phyloP scores from a whole-genome alignment of 768 basidiomycete genomes.

The Tricholomella constricta region DNA sequence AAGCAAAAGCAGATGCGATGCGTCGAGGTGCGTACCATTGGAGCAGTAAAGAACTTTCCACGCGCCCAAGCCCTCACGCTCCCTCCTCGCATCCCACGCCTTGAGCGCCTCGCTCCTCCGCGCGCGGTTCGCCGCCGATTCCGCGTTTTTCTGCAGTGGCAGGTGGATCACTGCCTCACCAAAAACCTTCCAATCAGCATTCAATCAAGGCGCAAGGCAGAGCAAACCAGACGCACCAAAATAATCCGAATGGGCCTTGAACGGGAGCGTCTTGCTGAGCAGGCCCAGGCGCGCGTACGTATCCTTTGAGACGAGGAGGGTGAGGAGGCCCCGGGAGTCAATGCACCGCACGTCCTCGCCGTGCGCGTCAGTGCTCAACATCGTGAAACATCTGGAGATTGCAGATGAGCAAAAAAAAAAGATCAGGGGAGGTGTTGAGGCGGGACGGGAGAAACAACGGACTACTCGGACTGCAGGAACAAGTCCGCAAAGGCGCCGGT shows the following conservation, averaged over 20 bases:
- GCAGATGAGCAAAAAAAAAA: too few species aligned
- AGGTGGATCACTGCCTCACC: conserved; percentile 55
- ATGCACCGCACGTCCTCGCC: conserved; percentile 70
- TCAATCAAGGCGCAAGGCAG: too few species aligned
- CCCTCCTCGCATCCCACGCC: conserved; percentile 52
- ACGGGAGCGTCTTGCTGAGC: conserved; percentile 55
- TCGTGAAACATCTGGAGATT: conserved; percentile 25
- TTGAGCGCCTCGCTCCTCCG: conserved; percentile 43
- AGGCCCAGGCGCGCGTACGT: conserved; percentile 66
- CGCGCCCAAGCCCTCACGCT: conserved; percentile 25
- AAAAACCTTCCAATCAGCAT: too few species aligned
- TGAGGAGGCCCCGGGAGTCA: conserved; percentile 61
- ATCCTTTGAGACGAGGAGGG: conserved; percentile 53
- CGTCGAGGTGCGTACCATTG: conserved; percentile 18
- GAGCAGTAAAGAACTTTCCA: conserved; percentile 52
- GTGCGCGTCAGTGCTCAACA: conserved; percentile 33
- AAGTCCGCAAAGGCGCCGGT: conserved; percentile 10
- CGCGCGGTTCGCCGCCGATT: conserved; percentile 35
- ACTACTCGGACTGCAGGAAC: conserved; percentile 4
- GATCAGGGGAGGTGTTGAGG: not conserved
- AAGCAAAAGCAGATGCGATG: too few species aligned
- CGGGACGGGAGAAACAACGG: not conserved
- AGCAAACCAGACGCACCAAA: conserved; percentile 55
- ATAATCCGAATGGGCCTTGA: conserved; percentile 48
- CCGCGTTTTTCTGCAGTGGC: conserved; percentile 41